Evolutionary conservation across 805 yeast genomes (phyloP).

Genomic region (Myxozyma kluyveri): DNA sequence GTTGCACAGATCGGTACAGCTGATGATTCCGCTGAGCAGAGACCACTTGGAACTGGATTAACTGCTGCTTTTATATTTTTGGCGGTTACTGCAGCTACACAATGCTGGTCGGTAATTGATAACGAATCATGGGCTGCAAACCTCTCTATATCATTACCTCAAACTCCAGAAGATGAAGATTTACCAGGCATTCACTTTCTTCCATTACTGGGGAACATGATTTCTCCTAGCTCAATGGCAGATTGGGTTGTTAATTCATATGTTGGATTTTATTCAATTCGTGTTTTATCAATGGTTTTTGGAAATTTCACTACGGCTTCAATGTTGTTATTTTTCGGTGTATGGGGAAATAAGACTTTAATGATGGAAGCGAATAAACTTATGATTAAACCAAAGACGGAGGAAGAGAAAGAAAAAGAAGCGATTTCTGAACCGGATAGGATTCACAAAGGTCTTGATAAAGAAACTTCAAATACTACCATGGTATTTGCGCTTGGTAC

Average conservation of each 20-base stretch:
- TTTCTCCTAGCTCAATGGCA: conserved; percentile 10
- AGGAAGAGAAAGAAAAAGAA: conserved; percentile 8
- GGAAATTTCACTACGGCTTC: conserved; percentile 10
- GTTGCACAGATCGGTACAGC: conserved; percentile 7
- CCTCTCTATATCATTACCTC: too few relatives aligned
- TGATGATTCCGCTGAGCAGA: too few relatives aligned
- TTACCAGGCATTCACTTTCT: too few relatives aligned
- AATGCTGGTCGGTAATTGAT: too few relatives aligned
- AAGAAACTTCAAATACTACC: conserved; percentile 16
- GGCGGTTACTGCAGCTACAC: too few relatives aligned
- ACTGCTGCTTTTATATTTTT: too few relatives aligned
- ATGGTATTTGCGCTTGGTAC: conserved; percentile 17
- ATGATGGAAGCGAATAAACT: conserved; percentile 13
- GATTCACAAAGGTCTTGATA: conserved; percentile 3
- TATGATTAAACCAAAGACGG: background rate
- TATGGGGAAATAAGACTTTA: conserved; percentile 11
- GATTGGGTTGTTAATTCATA: conserved; percentile 14
- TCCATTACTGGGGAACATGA: conserved; percentile 9
- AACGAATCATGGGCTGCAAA: too few relatives aligned
- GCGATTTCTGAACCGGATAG: background rate
- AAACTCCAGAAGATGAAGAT: too few relatives aligned
- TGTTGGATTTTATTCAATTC: conserved; percentile 14
- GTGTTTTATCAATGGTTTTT: conserved; percentile 15
- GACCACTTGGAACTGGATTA: too few relatives aligned
- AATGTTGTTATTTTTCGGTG: conserved; percentile 8